Conservation (phyloP, 192 early-diverging fungal species). For the Funneliformis geosporum region DNA sequence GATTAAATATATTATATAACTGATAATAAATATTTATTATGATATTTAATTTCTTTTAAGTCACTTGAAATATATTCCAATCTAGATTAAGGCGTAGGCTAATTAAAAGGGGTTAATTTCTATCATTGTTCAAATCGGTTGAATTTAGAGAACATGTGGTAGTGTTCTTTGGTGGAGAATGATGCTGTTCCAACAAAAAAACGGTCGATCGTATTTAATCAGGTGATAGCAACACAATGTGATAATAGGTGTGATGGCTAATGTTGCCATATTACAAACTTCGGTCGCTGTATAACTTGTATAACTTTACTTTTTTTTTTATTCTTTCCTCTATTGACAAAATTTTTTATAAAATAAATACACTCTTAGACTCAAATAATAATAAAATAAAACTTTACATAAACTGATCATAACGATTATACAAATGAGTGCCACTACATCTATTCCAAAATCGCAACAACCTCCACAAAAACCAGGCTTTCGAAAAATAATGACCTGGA, state of each 20-base stretch:
- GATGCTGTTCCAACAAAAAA: no score
- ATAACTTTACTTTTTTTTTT: not conserved
- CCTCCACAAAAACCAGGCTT: slow-evolving; percentile 15
- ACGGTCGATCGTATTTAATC: not conserved
- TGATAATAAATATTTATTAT: no score
- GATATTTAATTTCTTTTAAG: no score
- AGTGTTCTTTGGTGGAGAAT: not conserved
- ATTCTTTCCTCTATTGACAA: not conserved
- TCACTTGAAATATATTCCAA: no score
- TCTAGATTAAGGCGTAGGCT: no score
- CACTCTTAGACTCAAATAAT: not conserved
- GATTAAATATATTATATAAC: no score
- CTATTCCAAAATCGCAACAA: not conserved
- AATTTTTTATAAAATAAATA: not conserved
- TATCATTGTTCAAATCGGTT: no score
- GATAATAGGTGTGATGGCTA: not conserved
- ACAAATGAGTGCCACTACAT: slow-evolving; percentile 24
- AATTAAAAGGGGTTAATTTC: no score
- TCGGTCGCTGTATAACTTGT: not conserved
- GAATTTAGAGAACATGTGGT: no score
- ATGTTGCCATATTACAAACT: not conserved
- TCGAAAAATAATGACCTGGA: slow-evolving; percentile 34
- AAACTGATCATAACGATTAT: not conserved
- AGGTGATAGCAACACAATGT: slow-evolving; percentile 3
- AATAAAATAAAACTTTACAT: not conserved